Evolutionary conservation across 352 stramenopile genomes (phyloP), one percentile per base, ranked within the genome.

Genomic region (Phytopythium sindhum): DNA sequence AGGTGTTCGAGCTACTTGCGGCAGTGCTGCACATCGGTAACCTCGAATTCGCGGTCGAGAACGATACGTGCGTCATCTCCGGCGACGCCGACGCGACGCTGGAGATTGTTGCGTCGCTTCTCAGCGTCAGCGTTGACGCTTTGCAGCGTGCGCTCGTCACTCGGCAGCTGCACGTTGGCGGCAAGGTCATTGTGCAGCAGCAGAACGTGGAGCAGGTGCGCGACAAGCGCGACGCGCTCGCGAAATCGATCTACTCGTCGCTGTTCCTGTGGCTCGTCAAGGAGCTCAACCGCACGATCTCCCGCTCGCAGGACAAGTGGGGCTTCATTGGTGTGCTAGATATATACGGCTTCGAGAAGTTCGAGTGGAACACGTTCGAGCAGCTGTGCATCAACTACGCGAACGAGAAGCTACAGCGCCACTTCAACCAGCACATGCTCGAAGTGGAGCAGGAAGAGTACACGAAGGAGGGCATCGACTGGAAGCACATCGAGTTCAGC

Each of bases 261-360:
- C 60, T 97, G 14, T 98, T 98, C 60, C 61, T 96, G 53, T 96
- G 88, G 83, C 78, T 98, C 21, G 93, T 98, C 12, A 83, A 79
- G 4, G 88, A 96, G 63, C 67, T 98, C 19, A 98, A 98, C 70
- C 75, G 83, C 23, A 96, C 88, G 45, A 97, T 98, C 61, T 95
- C 86, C 21, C 77, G 80, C 33, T 77, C 74, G 29, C 70, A 88
- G 35, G 78, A 92, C 58, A 93, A 91, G 66, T 96, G 86, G 86
- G 87, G 86, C 1, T 97, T 98, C 57, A 98, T 98, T 64, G 93
- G 94, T 69, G 90, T 99, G 26, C 69, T 99, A 24, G 97, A 99
- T 84, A 98, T 99, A 67, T 99, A 98, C 72, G 96, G 97, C 15
- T 99, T 99, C 74, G 97, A 99, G 69, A 96, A 92, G 53, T 99